These are phyloP conservation scores for Pestalotiopsis sp. DNA, from an alignment of 2,329 filamentous ascomycete species.

Conservation along the genomic window DNA sequence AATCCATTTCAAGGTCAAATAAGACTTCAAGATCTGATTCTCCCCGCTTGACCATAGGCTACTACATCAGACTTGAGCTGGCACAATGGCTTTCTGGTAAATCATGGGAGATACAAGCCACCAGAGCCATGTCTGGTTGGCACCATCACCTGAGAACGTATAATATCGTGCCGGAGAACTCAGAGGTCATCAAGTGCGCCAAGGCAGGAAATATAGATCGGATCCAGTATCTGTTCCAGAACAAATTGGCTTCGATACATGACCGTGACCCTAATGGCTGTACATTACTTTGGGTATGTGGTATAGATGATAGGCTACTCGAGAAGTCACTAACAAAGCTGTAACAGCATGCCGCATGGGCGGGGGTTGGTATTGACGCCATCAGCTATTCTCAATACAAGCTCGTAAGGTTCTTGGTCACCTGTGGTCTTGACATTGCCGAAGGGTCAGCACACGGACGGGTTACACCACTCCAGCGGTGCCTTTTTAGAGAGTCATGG, in stretches of 20 bases:
- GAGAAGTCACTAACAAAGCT: too few relatives aligned
- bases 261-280: fast-evolving
- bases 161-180: background rate
- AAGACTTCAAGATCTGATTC: background rate
- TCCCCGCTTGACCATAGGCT: background rate
- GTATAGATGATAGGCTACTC: too few relatives aligned
- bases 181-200: background rate
- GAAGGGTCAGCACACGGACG: too few relatives aligned
- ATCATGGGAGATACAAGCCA: background rate
- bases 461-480: too few relatives aligned
- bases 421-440: background rate
- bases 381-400: too few relatives aligned
- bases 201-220: background rate
- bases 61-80: background rate
- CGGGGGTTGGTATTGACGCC: too few relatives aligned
- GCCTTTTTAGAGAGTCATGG: too few relatives aligned
- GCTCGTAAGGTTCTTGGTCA: background rate
- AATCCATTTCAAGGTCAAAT: background rate
- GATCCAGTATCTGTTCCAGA: background rate
- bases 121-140: background rate
- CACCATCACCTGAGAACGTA: background rate
- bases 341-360: too few relatives aligned
- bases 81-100: background rate
- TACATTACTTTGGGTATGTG: background rate
- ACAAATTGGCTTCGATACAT: background rate